Conservation (phyloP, 345 rosid species). For the Sonneratia alba region DNA sequence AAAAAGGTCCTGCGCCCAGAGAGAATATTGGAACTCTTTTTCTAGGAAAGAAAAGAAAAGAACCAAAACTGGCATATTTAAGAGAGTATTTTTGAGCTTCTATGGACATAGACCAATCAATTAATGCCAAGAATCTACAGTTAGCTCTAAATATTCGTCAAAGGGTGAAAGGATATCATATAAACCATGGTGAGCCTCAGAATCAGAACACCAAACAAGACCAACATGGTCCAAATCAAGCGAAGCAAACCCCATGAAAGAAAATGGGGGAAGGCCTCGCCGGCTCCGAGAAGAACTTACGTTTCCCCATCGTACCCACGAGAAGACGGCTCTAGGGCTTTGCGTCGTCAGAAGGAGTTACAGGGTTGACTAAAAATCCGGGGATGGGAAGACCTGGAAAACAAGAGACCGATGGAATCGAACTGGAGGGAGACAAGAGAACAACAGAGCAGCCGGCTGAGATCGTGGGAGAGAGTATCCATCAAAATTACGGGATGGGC, state of each 20-base stretch:
- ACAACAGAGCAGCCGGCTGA: conserved; percentile 16
- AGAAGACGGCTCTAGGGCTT: background rate
- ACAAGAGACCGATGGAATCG: conserved; percentile 19
- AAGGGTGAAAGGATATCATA: background rate
- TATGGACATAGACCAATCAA: background rate
- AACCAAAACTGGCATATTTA: background rate
- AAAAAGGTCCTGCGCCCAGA: background rate
- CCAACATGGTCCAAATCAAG: background rate
- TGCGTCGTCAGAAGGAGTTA: conserved; percentile 18
- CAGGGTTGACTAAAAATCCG: conserved; percentile 30
- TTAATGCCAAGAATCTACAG: background rate
- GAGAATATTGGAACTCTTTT: background rate
- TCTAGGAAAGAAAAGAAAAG: background rate
- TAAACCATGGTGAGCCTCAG: background rate
- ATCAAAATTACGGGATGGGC: conserved; percentile 26
- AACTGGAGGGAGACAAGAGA: conserved; percentile 17
- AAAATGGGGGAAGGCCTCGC: background rate
- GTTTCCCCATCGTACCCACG: conserved; percentile 53
- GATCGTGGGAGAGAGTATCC: conserved; percentile 47
- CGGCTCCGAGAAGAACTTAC: conserved; percentile 28
- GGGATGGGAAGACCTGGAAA: conserved; percentile 14
- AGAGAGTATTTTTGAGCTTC: background rate
- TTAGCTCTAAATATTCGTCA: background rate
- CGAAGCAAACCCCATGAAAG: background rate
- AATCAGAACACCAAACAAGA: background rate